Conservation (phyloP, 1,284 basidiomycete species). For the Abortiporus biennis region DNA sequence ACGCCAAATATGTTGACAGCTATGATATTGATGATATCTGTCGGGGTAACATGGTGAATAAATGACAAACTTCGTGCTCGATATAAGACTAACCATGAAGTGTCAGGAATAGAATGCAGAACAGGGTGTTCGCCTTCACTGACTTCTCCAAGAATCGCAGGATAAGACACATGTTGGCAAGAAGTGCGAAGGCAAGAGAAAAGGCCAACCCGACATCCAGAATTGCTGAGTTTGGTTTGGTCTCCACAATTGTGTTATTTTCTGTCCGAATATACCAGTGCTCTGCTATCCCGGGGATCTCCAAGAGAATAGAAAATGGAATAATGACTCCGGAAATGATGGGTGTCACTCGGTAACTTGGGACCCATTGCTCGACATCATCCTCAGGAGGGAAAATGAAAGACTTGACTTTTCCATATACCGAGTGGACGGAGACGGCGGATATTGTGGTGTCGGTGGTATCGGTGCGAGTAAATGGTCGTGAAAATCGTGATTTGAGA, state of each 20-base stretch:
- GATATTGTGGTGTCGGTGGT: constrained; percentile 6
- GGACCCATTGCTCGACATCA: constrained; percentile 20
- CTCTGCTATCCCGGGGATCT: constrained; percentile 72
- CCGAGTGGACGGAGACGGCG: constrained; percentile 1
- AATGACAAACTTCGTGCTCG: constrained; percentile 8
- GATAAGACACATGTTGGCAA: constrained; percentile 69
- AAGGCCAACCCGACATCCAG: constrained; percentile 60
- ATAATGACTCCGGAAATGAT: constrained; percentile 68
- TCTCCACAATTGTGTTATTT: constrained; percentile 40
- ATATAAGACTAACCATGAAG: constrained; percentile 48
- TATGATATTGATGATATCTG: constrained; percentile 64
- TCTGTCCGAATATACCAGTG: constrained; percentile 61
- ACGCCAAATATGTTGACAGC: constrained; percentile 62
- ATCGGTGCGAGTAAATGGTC: not conserved
- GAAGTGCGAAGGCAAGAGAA: constrained; percentile 62
- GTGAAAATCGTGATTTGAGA: not conserved
- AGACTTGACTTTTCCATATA: constrained; percentile 17
- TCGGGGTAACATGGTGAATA: constrained; percentile 17
- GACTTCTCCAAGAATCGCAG: constrained; percentile 66
- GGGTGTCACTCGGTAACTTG: constrained; percentile 51
- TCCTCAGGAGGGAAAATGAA: constrained; percentile 21
- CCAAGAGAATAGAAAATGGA: constrained; percentile 75
- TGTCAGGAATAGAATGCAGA: constrained; percentile 58
- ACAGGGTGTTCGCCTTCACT: constrained; percentile 55
- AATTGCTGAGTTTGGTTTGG: constrained; percentile 46